A percentile compares a stretch with the other conserved stretches of the same genome.
These are phyloP conservation scores for Diaporthe ilicicola DNA, from an alignment of 2,329 filamentous ascomycete genomes.

Conservation along the genomic window DNA sequence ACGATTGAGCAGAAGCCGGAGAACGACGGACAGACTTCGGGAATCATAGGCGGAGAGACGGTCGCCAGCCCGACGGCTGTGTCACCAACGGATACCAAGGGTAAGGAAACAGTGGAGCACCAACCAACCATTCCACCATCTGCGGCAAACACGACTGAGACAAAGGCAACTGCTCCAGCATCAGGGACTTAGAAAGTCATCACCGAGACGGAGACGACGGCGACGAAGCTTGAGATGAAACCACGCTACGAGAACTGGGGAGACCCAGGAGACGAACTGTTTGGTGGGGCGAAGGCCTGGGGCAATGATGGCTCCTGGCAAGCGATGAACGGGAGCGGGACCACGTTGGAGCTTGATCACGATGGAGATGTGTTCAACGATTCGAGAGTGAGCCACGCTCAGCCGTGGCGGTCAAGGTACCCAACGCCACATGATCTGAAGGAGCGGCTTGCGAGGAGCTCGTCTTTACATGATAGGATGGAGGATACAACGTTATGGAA, in stretches of 20 bases:
- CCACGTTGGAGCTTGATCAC: background rate
- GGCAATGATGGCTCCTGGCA: background rate
- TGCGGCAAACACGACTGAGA: constrained; percentile 30
- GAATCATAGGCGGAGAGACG: constrained; percentile 49
- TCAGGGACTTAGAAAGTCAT: constrained; percentile 29
- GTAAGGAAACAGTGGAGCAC: constrained; percentile 21
- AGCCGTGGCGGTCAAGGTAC: constrained; percentile 33
- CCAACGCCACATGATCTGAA: constrained; percentile 32
- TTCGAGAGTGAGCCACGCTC: constrained; percentile 24
- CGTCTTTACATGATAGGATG: constrained; percentile 1
- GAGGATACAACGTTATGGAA: constrained; percentile 26
- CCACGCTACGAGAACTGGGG: constrained; percentile 17
- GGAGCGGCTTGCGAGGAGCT: constrained; percentile 12
- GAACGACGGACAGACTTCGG: constrained; percentile 57
- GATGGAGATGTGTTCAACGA: constrained; percentile 23
- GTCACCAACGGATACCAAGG: constrained; percentile 38
- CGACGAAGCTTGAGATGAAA: background rate
- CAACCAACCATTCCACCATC: constrained; percentile 25
- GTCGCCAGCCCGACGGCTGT: constrained; percentile 44
- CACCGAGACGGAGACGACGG: constrained; percentile 18
- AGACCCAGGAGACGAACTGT: constrained; percentile 25
- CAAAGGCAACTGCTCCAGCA: constrained; percentile 22
- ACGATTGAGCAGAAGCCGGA: constrained; percentile 33
- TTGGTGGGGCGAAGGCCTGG: constrained; percentile 27
- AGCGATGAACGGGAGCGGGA: background rate